A percentile compares a stretch with the other conserved stretches of the same genome.
Conservation (phyloP, 2,329 filamentous ascomycete species). For the Pseudocercospora macadamiae region DNA sequence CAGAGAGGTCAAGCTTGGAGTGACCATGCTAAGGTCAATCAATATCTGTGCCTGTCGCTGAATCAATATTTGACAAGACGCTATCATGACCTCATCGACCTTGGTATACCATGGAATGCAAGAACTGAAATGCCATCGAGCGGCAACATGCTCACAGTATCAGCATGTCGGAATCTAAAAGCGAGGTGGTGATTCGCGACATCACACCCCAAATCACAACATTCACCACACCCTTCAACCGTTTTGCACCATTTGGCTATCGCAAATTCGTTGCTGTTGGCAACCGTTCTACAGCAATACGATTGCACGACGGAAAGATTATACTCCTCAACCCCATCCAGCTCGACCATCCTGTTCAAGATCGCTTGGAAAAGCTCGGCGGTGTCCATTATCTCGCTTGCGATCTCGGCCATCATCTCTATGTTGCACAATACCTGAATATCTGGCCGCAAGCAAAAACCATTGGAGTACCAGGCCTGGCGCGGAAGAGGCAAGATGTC, state of each 20-base stretch:
- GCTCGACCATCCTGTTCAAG: slow-evolving; percentile 10
- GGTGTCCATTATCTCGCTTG: slow-evolving; percentile 21
- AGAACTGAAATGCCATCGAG: too few species aligned
- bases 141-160: neutral
- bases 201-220: slow-evolving; percentile 18
- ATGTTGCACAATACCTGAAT: slow-evolving; percentile 16
- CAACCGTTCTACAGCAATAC: slow-evolving; percentile 20
- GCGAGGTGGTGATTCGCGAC: slow-evolving; percentile 10
- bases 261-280: slow-evolving; percentile 22
- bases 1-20: too few species aligned
- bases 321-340: slow-evolving; percentile 21
- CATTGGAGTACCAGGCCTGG: slow-evolving; percentile 18
- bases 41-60: neutral
- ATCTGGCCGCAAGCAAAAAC: slow-evolving; percentile 19
- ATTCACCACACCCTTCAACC: slow-evolving; percentile 22
- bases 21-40: neutral
- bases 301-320: slow-evolving; percentile 12
- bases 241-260: slow-evolving; percentile 24
- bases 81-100: neutral
- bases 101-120: too few species aligned
- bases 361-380: slow-evolving; percentile 15
- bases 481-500: slow-evolving; percentile 19
- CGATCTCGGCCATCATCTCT: slow-evolving; percentile 24
- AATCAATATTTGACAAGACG: neutral
- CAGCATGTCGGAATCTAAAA: neutral